Percentiles rank a stretch among this genome's conserved stretches.
These are phyloP conservation scores for Coemansia sp. DNA, from an alignment of 192 early-diverging fungal species.

Conservation along the genomic window DNA sequence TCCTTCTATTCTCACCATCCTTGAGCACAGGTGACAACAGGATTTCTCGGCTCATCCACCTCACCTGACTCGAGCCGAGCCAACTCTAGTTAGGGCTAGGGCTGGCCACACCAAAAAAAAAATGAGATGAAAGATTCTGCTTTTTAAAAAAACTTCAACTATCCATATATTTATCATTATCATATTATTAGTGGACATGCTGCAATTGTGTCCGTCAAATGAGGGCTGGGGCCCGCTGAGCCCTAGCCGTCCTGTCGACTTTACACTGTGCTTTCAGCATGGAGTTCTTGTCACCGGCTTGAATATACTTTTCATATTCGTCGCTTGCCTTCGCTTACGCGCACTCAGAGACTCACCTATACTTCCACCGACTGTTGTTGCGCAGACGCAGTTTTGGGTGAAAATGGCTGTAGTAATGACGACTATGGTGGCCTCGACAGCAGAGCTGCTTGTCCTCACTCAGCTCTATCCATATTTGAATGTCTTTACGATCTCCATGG, in stretches of 20 bases:
- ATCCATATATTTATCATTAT: not conserved
- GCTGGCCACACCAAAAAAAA: too few relatives aligned
- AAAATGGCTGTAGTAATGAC: slow-evolving; percentile 26
- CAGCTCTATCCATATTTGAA: not conserved
- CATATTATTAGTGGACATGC: not conserved
- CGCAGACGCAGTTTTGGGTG: slow-evolving; percentile 27
- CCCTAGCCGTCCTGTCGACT: slow-evolving; percentile 44
- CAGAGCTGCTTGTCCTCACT: slow-evolving; percentile 21
- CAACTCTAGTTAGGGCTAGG: too few relatives aligned
- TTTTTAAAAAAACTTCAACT: not conserved
- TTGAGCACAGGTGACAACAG: not conserved
- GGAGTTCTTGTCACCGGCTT: slow-evolving; percentile 27
- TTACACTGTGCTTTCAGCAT: slow-evolving; percentile 50
- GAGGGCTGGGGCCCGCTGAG: slow-evolving; percentile 58
- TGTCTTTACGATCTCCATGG: slow-evolving; percentile 30
- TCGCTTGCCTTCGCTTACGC: slow-evolving; percentile 20
- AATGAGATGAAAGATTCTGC: not conserved
- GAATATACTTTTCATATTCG: slow-evolving; percentile 29
- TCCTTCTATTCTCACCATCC: not conserved
- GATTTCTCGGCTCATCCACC: not conserved
- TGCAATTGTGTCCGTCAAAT: slow-evolving; percentile 27
- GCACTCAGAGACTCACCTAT: not conserved
- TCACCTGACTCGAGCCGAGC: not conserved
- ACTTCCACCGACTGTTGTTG: slow-evolving; percentile 19
- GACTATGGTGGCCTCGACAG: slow-evolving; percentile 30